A percentile compares a stretch with the other conserved stretches of the same genome.
These are phyloP conservation scores for Candida nonsorbophila DNA, from an alignment of 805 yeast species.

Conservation along the genomic window DNA sequence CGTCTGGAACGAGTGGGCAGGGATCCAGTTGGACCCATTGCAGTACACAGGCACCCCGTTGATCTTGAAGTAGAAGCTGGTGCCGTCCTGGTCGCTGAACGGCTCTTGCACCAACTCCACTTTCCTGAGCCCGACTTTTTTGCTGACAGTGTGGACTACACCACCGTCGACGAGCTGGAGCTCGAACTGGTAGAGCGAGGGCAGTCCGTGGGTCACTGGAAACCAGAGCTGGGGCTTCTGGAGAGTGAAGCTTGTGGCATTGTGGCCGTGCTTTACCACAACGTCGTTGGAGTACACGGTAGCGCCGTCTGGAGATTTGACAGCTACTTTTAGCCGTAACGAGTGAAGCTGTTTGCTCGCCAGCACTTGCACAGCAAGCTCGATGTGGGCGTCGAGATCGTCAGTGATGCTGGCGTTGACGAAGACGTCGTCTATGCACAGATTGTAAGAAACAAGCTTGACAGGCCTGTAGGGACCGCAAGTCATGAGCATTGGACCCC, in stretches of 20 bases:
- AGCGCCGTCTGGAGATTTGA: conserved; percentile 10
- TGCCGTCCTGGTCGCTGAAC: conserved; percentile 23
- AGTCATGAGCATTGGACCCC: conserved; percentile 45
- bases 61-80: conserved; percentile 38
- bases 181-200: conserved; percentile 21
- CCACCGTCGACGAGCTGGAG: conserved; percentile 6
- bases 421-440: conserved; percentile 12
- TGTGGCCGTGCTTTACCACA: conserved; percentile 3
- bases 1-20: conserved; percentile 38
- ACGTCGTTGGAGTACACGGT: background rate
- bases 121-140: conserved; percentile 36
- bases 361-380: no score
- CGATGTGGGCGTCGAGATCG: no score
- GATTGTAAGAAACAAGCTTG: conserved; percentile 15
- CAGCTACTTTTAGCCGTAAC: conserved; percentile 5
- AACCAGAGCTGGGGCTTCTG: conserved; percentile 34
- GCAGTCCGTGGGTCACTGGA: conserved; percentile 34
- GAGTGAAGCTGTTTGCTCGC: no score
- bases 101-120: conserved; percentile 33
- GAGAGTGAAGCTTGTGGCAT: conserved; percentile 9
- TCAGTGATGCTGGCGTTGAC: conserved; percentile 4
- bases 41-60: conserved; percentile 34
- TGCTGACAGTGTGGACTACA: conserved; percentile 7
- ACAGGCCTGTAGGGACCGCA: conserved; percentile 43
- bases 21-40: conserved; percentile 47